Conservation (phyloP, 2,329 filamentous ascomycete species). For the Penicillium sp. region DNA sequence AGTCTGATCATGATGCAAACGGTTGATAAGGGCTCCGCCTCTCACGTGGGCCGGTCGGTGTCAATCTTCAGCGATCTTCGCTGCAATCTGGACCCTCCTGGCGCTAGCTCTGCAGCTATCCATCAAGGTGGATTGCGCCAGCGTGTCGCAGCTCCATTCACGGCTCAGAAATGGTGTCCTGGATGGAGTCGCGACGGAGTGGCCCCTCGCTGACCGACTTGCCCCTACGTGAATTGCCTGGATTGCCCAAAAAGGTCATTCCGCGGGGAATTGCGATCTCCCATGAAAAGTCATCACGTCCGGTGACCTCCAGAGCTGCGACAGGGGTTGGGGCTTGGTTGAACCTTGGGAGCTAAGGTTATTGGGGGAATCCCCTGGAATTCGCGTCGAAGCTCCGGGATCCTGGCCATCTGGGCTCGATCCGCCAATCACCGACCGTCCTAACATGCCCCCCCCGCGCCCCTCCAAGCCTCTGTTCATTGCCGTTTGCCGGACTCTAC, state of each 20-base stretch:
- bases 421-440: constrained; percentile 12
- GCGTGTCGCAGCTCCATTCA: constrained; percentile 3
- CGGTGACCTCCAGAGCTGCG: constrained; percentile 1
- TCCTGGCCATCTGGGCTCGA: neutral
- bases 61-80: constrained; percentile 11
- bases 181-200: constrained; percentile 1
- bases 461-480: neutral
- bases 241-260: neutral
- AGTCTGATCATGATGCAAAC: constrained; percentile 15
- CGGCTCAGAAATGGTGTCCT: neutral
- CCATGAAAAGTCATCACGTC: neutral
- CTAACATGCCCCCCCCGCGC: neutral
- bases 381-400: constrained; percentile 15
- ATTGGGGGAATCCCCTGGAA: constrained; percentile 19
- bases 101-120: constrained; percentile 1
- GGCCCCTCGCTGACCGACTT: constrained; percentile 1
- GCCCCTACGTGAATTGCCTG: neutral
- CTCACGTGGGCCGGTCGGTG: constrained; percentile 18
- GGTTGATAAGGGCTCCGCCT: constrained; percentile 20
- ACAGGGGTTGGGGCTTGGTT: constrained; percentile 4
- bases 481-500: neutral
- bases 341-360: constrained; percentile 10
- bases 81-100: constrained; percentile 4
- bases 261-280: neutral
- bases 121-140: neutral